These are phyloP conservation scores for Trichoderma atroviride DNA, from an alignment of 2,329 filamentous ascomycete genomes.

Conservation along the genomic window DNA sequence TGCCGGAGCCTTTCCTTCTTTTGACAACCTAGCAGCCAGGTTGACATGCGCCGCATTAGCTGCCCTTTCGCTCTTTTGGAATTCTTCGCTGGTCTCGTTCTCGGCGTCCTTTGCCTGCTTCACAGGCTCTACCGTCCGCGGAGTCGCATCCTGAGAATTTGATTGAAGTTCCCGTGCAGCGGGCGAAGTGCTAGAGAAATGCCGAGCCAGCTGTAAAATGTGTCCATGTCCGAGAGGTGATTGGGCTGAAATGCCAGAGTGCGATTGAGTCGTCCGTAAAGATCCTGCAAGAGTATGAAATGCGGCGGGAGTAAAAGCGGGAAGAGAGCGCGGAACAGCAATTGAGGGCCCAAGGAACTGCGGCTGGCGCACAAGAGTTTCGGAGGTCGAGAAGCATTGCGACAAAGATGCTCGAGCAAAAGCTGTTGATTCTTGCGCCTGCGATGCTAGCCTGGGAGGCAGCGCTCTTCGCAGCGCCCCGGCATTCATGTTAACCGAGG, in stretches of 20 bases:
- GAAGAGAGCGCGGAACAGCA: background rate
- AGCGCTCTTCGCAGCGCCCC: slow-evolving; percentile 53
- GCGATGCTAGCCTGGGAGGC: slow-evolving; percentile 49
- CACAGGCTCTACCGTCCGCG: background rate
- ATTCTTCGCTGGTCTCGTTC: slow-evolving; percentile 46
- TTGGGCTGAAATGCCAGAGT: background rate
- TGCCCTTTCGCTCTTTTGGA: slow-evolving; percentile 78
- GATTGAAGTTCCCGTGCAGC: slow-evolving; percentile 34
- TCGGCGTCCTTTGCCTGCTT: slow-evolving; percentile 29
- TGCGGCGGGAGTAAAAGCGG: slow-evolving; percentile 10
- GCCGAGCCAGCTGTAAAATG: slow-evolving; percentile 32
- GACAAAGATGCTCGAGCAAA: slow-evolving; percentile 32
- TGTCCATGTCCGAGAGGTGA: slow-evolving; percentile 25
- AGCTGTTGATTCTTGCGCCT: slow-evolving; percentile 31
- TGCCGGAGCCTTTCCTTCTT: slow-evolving; percentile 66
- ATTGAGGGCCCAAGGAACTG: background rate
- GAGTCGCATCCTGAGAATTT: slow-evolving; percentile 44
- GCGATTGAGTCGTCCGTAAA: background rate
- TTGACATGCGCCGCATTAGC: slow-evolving; percentile 87
- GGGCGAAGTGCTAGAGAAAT: slow-evolving; percentile 37
- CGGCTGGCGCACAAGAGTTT: slow-evolving; percentile 1
- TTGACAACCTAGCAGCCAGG: slow-evolving; percentile 82
- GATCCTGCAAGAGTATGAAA: slow-evolving; percentile 15
- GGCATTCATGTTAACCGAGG: slow-evolving; percentile 48
- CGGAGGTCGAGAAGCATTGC: slow-evolving; percentile 19